Percentiles rank a stretch among this genome's conserved stretches.
Evolutionary conservation across 306 rosid species (phyloP).

Genomic region (Macrotyloma uniflorum): DNA sequence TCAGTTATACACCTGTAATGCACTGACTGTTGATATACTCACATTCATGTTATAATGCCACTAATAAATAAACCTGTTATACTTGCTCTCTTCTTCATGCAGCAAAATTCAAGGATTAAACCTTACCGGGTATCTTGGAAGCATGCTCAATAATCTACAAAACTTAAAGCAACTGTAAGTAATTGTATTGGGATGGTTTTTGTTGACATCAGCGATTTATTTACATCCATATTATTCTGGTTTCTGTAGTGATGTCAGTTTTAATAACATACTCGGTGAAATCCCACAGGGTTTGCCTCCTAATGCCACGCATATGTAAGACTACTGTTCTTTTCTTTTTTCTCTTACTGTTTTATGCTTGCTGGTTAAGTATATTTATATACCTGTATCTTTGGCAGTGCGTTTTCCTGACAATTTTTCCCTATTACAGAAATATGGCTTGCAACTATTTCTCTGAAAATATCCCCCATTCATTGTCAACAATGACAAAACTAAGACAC

Average conservation of each 20-base stretch:
- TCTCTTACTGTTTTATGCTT: not conserved
- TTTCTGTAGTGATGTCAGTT: slow-evolving; percentile 79
- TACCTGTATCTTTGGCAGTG: not conserved
- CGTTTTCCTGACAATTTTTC: slow-evolving; percentile 37
- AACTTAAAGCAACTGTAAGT: slow-evolving; percentile 77
- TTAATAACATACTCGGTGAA: slow-evolving; percentile 67
- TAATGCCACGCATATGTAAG: slow-evolving; percentile 86
- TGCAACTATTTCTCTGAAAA: slow-evolving; percentile 62
- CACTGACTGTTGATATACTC: slow-evolving; percentile 15
- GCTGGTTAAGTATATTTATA: not conserved
- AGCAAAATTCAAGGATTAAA: slow-evolving; percentile 80
- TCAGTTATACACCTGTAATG: slow-evolving; percentile 83
- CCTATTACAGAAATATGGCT: slow-evolving; percentile 75
- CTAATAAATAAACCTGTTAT: not conserved
- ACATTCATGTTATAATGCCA: slow-evolving; percentile 3
- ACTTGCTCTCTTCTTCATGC: slow-evolving; percentile 35
- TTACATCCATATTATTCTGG: slow-evolving; percentile 36
- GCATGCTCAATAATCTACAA: slow-evolving; percentile 60
- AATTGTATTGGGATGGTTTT: not conserved
- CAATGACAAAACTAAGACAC: slow-evolving; percentile 67
- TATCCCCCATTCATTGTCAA: slow-evolving; percentile 68
- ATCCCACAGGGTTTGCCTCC: slow-evolving; percentile 79
- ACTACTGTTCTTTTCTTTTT: slow-evolving; percentile 9
- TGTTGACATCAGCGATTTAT: slow-evolving; percentile 7
- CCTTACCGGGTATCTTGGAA: slow-evolving; percentile 76